These are phyloP conservation scores for Hyaloperonospora brassicae DNA, from an alignment of 352 stramenopile species.

Conservation along the genomic window DNA sequence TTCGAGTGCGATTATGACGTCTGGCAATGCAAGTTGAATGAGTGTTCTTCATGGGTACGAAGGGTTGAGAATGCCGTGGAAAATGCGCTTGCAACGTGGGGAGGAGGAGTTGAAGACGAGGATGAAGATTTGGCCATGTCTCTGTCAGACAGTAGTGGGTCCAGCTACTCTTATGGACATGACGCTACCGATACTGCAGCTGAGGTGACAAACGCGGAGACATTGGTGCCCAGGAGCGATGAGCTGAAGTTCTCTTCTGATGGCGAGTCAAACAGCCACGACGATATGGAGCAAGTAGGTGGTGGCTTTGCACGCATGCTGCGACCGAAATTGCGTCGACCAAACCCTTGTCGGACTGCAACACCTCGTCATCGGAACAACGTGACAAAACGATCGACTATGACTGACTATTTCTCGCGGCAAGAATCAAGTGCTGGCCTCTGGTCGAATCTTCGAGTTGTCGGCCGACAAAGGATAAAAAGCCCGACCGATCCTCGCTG, in stretches of 20 bases:
- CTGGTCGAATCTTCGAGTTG: conserved; percentile 33
- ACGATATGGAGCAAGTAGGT: not conserved
- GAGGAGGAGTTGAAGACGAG: conserved; percentile 14
- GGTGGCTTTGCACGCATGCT: not conserved
- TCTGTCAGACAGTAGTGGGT: conserved; percentile 20
- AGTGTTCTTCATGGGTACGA: conserved; percentile 50
- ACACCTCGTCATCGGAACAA: conserved; percentile 8
- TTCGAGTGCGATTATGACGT: conserved; percentile 39
- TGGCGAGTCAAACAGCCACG: conserved; percentile 7
- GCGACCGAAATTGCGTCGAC: not conserved
- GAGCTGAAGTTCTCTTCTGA: conserved; percentile 17
- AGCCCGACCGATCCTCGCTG: conserved; percentile 35
- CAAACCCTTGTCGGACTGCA: not conserved
- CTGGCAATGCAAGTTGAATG: conserved; percentile 38
- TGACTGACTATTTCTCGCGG: conserved; percentile 29
- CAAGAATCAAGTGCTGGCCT: conserved; percentile 10
- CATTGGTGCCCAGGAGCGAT: not conserved
- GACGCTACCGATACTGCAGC: not conserved
- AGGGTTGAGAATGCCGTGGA: conserved; percentile 26
- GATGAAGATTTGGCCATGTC: conserved; percentile 9
- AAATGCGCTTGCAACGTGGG: conserved; percentile 22
- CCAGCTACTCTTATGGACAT: conserved; percentile 10
- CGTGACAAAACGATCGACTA: conserved; percentile 16
- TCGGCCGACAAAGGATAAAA: conserved; percentile 27
- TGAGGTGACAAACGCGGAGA: not conserved